Evolutionary conservation across 2,329 filamentous ascomycete genomes (phyloP).

Genomic region (Clathrospora elynae): DNA sequence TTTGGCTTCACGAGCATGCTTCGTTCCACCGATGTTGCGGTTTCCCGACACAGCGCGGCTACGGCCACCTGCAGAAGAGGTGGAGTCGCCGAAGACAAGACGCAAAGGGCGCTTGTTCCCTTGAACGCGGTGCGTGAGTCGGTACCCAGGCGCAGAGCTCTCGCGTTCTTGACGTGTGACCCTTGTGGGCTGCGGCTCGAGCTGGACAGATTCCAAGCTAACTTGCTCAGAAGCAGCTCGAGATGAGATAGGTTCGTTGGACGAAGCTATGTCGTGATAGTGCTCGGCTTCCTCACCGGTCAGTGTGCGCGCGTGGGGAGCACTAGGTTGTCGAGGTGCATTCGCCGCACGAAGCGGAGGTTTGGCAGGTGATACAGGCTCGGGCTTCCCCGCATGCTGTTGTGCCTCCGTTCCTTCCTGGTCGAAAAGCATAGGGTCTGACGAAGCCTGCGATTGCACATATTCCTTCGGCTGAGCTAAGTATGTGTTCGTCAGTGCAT

Average conservation of each 20-base stretch:
- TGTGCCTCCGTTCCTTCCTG: constrained; percentile 24
- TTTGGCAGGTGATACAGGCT: constrained; percentile 6
- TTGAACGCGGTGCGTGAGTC: constrained; percentile 23
- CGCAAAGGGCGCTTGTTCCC: constrained; percentile 24
- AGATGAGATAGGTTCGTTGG: not conserved
- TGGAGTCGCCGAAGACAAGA: constrained; percentile 24
- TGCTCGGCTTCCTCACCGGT: constrained; percentile 7
- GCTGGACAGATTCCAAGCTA: constrained; percentile 3
- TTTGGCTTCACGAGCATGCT: constrained; percentile 14
- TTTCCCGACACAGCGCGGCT: constrained; percentile 10
- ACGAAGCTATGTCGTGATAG: not conserved
- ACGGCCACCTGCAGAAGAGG: constrained; percentile 9
- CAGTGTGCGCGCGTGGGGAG: not conserved
- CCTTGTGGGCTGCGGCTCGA: constrained; percentile 1
- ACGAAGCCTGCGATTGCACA: constrained; percentile 26
- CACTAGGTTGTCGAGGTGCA: constrained; percentile 1
- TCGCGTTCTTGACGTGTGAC: not conserved
- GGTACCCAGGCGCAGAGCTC: constrained; percentile 13
- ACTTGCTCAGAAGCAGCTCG: constrained; percentile 2
- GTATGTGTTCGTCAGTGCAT: constrained; percentile 38
- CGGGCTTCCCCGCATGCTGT: constrained; percentile 2
- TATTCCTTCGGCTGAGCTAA: constrained; percentile 17
- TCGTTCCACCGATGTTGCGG: constrained; percentile 19
- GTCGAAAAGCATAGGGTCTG: constrained; percentile 47
- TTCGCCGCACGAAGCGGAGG: constrained; percentile 7